Percentiles rank a stretch among this genome's conserved stretches.
Evolutionary conservation across 2,329 filamentous ascomycete genomes (phyloP).

Genomic region (Trichophyton simii): DNA sequence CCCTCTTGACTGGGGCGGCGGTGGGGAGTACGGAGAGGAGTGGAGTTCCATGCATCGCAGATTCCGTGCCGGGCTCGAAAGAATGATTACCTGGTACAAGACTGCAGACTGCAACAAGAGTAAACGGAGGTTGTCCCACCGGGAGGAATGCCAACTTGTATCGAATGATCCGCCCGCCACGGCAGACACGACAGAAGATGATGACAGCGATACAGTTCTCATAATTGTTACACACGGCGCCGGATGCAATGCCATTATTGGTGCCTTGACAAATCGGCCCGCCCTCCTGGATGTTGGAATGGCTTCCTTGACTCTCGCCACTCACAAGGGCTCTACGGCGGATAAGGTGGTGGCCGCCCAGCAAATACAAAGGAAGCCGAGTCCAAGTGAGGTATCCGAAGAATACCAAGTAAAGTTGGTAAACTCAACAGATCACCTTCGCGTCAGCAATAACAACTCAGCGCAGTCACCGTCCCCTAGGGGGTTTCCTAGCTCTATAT

Average conservation of each 20-base stretch:
- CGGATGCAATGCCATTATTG: conserved; percentile 89
- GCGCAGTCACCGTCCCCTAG: conserved; percentile 14
- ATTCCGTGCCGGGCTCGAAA: conserved; percentile 66
- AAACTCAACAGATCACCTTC: conserved; percentile 50
- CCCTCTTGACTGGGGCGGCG: conserved; percentile 71
- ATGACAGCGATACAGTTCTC: conserved; percentile 62
- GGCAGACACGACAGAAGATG: conserved; percentile 37
- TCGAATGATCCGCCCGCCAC: conserved; percentile 20
- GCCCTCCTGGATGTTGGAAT: conserved; percentile 82
- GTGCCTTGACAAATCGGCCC: conserved; percentile 80
- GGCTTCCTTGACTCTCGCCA: conserved; percentile 82
- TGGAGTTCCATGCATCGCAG: conserved; percentile 92
- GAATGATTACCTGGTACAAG: conserved; percentile 72
- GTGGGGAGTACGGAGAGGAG: conserved; percentile 80
- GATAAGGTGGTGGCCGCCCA: not conserved
- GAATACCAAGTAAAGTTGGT: conserved; percentile 48
- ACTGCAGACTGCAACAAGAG: conserved; percentile 28
- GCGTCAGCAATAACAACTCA: conserved; percentile 31
- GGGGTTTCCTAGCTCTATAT: conserved; percentile 16
- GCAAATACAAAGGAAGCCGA: conserved; percentile 7
- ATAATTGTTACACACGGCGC: conserved; percentile 88
- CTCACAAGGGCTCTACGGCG: conserved; percentile 35
- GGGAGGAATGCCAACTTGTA: conserved; percentile 23
- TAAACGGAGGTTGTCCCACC: not conserved
- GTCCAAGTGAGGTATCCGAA: conserved; percentile 23